phyloP scores from a whole-genome alignment of 1,284 basidiomycete genomes.

The Ceratobasidium sp. region DNA sequence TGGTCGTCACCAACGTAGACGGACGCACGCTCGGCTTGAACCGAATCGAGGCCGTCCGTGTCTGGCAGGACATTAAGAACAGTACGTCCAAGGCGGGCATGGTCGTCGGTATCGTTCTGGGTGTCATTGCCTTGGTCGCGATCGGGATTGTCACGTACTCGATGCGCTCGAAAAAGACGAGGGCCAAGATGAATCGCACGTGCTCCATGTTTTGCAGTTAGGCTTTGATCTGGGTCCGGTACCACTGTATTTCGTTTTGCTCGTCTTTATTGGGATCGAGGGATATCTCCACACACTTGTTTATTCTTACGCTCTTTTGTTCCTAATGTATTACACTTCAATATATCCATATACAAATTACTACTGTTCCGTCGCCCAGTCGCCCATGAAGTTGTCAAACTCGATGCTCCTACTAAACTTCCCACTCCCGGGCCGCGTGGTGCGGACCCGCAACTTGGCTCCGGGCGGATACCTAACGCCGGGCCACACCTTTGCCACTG shows the following conservation, averaged over 20 bases:
- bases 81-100: background rate
- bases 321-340: background rate
- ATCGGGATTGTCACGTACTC: slow-evolving; percentile 9
- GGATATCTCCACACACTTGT: background rate
- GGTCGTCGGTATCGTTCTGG: slow-evolving; percentile 18
- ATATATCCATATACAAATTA: background rate
- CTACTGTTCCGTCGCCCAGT: background rate
- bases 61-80: background rate
- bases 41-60: background rate
- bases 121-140: slow-evolving; percentile 6
- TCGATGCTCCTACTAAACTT: no score
- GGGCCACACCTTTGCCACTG: no score
- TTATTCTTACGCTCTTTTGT: background rate
- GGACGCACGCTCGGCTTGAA: background rate
- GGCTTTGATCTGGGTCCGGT: no score
- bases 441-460: no score
- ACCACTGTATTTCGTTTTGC: no score
- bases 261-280: background rate
- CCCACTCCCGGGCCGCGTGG: no score
- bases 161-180: slow-evolving; percentile 7
- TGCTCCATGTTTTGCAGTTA: slow-evolving; percentile 10
- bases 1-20: background rate
- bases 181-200: slow-evolving; percentile 22
- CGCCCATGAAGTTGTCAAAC: no score
- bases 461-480: no score